Evolutionary conservation across 148 eudicot species (phyloP), one percentile per base, ranked within the genome.

Genomic region (Rhododendron williamsianum): DNA sequence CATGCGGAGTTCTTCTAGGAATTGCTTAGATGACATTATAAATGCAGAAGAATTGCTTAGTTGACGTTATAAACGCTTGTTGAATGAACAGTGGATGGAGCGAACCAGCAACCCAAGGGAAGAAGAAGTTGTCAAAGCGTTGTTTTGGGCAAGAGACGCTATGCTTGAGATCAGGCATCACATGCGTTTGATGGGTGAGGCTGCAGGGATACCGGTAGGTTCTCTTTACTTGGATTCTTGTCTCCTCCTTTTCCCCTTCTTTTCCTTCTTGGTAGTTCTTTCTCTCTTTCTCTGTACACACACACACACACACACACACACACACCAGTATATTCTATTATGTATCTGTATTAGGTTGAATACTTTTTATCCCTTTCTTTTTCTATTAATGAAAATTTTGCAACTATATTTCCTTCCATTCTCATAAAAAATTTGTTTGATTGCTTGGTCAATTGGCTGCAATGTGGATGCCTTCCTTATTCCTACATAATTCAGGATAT

Each of bases 131-230:
- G 92, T 94, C 43, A 89, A 90, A 87, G 93, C 92, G 58, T 82
- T 97, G 87, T 58, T 89, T 74, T 94, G 92, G 89, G 94, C 99
- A 54, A 92, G 98, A 89, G 92, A 92, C 82, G 88, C 94, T 41
- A 97, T 97, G 98, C 94, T 97, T 80, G 90, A 84, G 80, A 94
- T 97, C 81, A 92, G 99, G 90, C 58, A 81, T 90, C 92, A 88
- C 86, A 94, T 97, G 99, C 94, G 93, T 82, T 89, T 85, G 83
- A 97, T 97, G 99, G 99, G 99, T 78, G 94, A 94, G 88, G 95
- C 94, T 86, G 98, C 99, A 46, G 96, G 98, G 78, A 91, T 95
- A n/a, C 99, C 99, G 35, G 99, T 97, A 89, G 43, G 91, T 88
- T 89, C 77, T 88, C 76, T 74, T 65, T 45, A 71, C 27, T 56